These are phyloP conservation scores for Miscanthus lutarioriparius DNA, from an alignment of 176 grass and related monocot species.

Conservation along the genomic window DNA sequence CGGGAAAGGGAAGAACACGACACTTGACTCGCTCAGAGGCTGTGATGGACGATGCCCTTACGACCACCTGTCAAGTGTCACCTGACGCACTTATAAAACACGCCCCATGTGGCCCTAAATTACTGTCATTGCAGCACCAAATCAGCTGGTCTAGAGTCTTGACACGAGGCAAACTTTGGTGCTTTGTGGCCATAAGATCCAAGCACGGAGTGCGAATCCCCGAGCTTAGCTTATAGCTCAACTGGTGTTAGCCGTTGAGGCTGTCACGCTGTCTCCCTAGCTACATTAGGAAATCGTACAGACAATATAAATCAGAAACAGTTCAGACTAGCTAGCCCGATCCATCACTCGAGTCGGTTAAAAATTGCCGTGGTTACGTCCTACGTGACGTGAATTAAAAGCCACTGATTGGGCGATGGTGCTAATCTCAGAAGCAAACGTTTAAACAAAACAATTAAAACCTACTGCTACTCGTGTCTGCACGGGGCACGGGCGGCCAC, in stretches of 20 bases:
- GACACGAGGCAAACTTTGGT: background rate
- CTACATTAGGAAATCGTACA: background rate
- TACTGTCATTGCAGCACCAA: background rate
- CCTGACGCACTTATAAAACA: background rate
- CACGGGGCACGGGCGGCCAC: background rate
- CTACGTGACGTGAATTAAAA: background rate
- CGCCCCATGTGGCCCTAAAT: slow-evolving; percentile 17
- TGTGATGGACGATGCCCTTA: background rate
- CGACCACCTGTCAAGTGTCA: background rate
- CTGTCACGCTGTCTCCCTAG: background rate
- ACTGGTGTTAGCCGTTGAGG: background rate
- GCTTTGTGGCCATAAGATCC: slow-evolving; percentile 31
- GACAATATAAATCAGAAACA: background rate
- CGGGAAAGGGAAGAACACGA: background rate
- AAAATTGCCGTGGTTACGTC: background rate
- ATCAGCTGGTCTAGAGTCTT: background rate
- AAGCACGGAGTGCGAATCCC: slow-evolving; percentile 37
- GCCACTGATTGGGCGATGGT: background rate
- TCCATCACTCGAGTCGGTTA: background rate
- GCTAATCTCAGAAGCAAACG: background rate
- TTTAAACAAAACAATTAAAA: background rate
- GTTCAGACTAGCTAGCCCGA: background rate
- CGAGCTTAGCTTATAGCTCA: background rate
- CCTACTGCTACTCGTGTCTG: background rate
- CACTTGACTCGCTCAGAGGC: slow-evolving; percentile 48